Base-by-base conservation (phyloP, 345 rosid species). In the Combretum micranthum region DNA sequence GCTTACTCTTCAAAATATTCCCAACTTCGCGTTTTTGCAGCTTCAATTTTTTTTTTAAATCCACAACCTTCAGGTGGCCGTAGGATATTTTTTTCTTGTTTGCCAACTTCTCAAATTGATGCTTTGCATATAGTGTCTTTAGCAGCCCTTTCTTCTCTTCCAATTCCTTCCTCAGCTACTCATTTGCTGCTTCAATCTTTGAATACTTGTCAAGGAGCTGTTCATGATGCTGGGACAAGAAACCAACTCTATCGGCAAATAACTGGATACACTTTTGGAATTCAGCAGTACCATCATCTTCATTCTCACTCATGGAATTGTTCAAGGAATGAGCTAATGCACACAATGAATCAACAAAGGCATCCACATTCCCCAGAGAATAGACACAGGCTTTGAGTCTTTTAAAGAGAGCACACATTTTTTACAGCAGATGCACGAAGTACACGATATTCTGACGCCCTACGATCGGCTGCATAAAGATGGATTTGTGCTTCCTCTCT, bases 401-500 rank as follows among this genome's bases (percentile, higher is more conserved):
- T 81, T 94, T 95, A 69, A 82, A 83, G 52, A 94, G 87, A 55
- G 92, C 68, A 25, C 77, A 80, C 86, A 83, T 81, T 67, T 87
- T n/a, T 93, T 62, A 89, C 88, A 65, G 94, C 84, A 64, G 97
- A 90, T 61, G 96, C 84, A 70, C 87, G 92, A 67, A 90, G 69
- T 20, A 90, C 74, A 58, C 45, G 77, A 66, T 90, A 94, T 69
- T 94, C 90, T 6, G 92, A 81, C 55, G 99, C 90, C 67, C 93
- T 85, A 60, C 89, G 60, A 55, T 87, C 95, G 66, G 97, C 96
- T 10, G 93, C 93, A 69, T 93, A 94, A 12, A 88, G 95, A 77
- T 87, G 84, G 61, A 95, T 90, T 66, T 94, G 97, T 39, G 95
- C 97, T 79, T 90, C 99, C 74, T 94, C 88, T 74, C 99, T 90